Conservation (phyloP, 768 basidiomycete genomes). For the Leccinum rimulosum region DNA sequence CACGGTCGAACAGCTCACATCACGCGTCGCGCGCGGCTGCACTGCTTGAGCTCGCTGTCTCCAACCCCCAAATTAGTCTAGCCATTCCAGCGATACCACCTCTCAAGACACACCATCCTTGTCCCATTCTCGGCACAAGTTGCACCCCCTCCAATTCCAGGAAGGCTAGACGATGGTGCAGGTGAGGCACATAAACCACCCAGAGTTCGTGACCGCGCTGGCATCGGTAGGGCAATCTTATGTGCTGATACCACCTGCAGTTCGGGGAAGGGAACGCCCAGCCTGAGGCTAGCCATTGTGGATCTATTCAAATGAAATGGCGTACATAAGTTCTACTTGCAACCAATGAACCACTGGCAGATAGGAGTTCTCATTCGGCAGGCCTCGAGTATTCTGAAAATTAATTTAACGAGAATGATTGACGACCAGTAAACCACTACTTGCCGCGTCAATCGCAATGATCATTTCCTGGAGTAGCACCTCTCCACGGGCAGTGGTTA, state of each 20-base stretch:
- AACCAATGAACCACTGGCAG: background rate
- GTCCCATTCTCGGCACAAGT: constrained; percentile 11
- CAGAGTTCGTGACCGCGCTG: constrained; percentile 27
- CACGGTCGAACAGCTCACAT: background rate
- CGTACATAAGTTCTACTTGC: background rate
- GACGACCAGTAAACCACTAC: background rate
- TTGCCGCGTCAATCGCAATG: background rate
- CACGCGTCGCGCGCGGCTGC: background rate
- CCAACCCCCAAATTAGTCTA: background rate
- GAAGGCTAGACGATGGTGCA: constrained; percentile 46
- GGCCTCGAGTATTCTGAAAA: background rate
- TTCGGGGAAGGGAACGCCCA: constrained; percentile 8
- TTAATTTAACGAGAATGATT: background rate
- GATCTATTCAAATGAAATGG: background rate
- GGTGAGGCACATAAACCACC: constrained; percentile 44
- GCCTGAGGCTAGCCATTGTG: background rate
- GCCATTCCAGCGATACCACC: constrained; percentile 22
- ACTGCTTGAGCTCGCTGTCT: background rate
- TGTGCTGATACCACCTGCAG: constrained; percentile 40
- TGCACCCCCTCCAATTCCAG: constrained; percentile 17
- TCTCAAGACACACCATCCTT: constrained; percentile 18
- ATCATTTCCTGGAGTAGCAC: background rate
- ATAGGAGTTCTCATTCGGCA: background rate
- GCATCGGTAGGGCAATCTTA: constrained; percentile 34
- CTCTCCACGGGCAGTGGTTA: background rate